Conservation (phyloP, 345 rosid genomes). For the Sisymbrium irio region DNA sequence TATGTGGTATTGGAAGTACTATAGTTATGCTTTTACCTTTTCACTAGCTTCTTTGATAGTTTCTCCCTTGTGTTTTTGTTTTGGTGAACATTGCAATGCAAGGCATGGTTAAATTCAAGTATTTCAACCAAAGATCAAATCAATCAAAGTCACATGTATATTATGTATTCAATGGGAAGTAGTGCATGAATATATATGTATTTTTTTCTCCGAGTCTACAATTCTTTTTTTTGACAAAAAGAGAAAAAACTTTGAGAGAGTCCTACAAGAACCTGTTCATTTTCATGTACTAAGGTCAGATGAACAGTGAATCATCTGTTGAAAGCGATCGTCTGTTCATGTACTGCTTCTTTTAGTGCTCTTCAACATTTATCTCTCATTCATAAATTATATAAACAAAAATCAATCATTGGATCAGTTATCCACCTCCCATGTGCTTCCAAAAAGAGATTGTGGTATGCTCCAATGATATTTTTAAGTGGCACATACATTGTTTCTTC, state of each 20-base stretch:
- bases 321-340: conserved; percentile 35
- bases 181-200: background rate
- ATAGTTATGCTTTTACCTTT: background rate
- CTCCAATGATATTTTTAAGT: conserved; percentile 4
- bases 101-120: conserved; percentile 12
- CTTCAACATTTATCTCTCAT: conserved; percentile 17
- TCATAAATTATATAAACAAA: background rate
- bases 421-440: conserved; percentile 38
- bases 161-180: background rate
- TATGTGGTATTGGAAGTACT: conserved; percentile 18
- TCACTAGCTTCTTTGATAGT: background rate
- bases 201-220: conserved; percentile 8
- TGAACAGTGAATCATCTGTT: conserved; percentile 31
- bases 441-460: conserved; percentile 27
- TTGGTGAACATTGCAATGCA: conserved; percentile 1
- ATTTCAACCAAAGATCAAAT: conserved; percentile 20
- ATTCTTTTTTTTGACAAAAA: conserved; percentile 5
- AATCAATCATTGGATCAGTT: conserved; percentile 36
- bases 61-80: background rate
- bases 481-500: conserved; percentile 18
- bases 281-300: conserved; percentile 40
- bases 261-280: conserved; percentile 20
- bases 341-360: conserved; percentile 39
- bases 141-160: conserved; percentile 31
- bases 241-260: conserved; percentile 1